A percentile compares a stretch with the other conserved stretches of the same genome.
These are phyloP conservation scores for Fusarium sp. DNA, from an alignment of 2,329 filamentous ascomycete genomes.

Conservation along the genomic window DNA sequence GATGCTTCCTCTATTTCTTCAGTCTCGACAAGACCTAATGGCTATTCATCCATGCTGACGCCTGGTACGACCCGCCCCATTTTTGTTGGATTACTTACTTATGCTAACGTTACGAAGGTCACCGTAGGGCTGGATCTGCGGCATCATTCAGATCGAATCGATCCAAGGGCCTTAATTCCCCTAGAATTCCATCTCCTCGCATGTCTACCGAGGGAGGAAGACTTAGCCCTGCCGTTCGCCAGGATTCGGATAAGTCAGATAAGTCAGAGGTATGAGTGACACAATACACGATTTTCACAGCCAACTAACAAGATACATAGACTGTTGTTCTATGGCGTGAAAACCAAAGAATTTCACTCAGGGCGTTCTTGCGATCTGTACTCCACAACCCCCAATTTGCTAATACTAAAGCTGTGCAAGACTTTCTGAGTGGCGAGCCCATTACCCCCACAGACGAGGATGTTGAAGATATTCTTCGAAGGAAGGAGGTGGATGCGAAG, in stretches of 20 bases:
- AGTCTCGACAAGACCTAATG: conserved; percentile 67
- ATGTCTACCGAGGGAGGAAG: conserved; percentile 46
- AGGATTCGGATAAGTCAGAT: conserved; percentile 37
- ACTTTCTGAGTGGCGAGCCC: conserved; percentile 81
- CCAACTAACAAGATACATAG: conserved; percentile 47
- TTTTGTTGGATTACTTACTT: not conserved
- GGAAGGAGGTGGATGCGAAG: conserved; percentile 86
- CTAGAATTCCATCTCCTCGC: conserved; percentile 44
- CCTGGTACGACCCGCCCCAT: conserved; percentile 26
- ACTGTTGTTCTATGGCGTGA: conserved; percentile 79
- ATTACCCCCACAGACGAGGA: conserved; percentile 84
- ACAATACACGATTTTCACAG: too few species aligned
- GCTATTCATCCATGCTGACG: conserved; percentile 41
- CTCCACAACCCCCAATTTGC: conserved; percentile 87
- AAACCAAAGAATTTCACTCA: conserved; percentile 87
- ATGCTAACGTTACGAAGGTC: conserved; percentile 33
- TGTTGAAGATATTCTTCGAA: conserved; percentile 77
- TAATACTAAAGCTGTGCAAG: conserved; percentile 80
- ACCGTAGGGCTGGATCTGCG: conserved; percentile 39
- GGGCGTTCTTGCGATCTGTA: conserved; percentile 88
- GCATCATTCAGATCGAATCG: conserved; percentile 45
- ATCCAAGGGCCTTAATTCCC: conserved; percentile 44
- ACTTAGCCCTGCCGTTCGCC: conserved; percentile 37
- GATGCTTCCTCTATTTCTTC: conserved; percentile 86
- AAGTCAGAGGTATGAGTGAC: conserved; percentile 39